These are phyloP conservation scores for Heimioporus retisporus DNA, from an alignment of 1,284 basidiomycete genomes.

Conservation along the genomic window DNA sequence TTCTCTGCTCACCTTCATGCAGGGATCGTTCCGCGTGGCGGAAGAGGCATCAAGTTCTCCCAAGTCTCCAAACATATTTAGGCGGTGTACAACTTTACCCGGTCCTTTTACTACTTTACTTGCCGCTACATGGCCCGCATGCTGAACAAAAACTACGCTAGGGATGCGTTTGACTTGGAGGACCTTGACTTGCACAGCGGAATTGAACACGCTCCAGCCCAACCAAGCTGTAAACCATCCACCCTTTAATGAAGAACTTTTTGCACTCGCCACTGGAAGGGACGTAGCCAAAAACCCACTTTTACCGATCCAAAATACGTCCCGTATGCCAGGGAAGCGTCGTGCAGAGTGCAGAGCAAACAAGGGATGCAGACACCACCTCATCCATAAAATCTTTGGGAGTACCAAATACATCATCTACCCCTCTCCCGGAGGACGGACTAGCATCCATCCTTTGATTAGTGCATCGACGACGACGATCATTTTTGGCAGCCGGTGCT, in stretches of 20 bases:
- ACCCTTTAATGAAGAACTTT: constrained; percentile 63
- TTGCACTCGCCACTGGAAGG: constrained; percentile 67
- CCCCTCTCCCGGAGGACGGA: background rate
- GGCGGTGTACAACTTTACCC: constrained; percentile 70
- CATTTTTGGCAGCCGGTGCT: background rate
- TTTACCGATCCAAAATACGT: constrained; percentile 66
- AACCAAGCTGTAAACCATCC: constrained; percentile 64
- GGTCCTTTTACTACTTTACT: constrained; percentile 72
- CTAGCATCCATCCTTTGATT: background rate
- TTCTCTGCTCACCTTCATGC: background rate
- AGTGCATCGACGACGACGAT: constrained; percentile 57
- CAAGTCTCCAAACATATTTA: constrained; percentile 53
- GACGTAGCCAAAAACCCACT: constrained; percentile 55
- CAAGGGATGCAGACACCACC: constrained; percentile 59
- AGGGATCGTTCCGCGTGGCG: constrained; percentile 77
- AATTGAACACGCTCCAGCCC: constrained; percentile 71
- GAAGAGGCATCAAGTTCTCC: constrained; percentile 72
- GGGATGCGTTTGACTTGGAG: constrained; percentile 68
- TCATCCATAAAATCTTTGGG: constrained; percentile 67
- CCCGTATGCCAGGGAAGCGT: constrained; percentile 64
- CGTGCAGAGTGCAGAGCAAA: constrained; percentile 66
- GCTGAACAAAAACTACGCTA: constrained; percentile 64
- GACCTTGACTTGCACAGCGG: constrained; percentile 80
- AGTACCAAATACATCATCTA: constrained; percentile 66
- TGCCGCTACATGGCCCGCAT: constrained; percentile 66